These are phyloP conservation scores for Pythium rhizo-oryzae DNA, from an alignment of 352 stramenopile species.

Conservation along the genomic window DNA sequence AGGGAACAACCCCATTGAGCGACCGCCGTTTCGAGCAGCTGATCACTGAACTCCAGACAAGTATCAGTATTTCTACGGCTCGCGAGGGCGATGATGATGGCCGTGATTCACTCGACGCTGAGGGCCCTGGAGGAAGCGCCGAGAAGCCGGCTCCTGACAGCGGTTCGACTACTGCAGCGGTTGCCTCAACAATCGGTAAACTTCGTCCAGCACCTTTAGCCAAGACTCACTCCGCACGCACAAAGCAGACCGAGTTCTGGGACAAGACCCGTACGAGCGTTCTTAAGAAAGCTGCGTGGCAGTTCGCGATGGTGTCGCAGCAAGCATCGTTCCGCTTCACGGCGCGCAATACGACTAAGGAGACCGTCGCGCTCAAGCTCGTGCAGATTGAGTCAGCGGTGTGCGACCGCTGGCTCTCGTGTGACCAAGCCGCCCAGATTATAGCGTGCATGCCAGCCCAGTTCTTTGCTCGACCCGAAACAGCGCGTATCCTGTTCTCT, in stretches of 20 bases:
- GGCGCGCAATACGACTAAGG: slow-evolving; percentile 47
- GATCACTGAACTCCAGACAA: slow-evolving; percentile 62
- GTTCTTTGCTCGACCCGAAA: slow-evolving; percentile 67
- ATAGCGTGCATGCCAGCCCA: slow-evolving; percentile 69
- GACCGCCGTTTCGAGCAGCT: slow-evolving; percentile 74
- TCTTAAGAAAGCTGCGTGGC: slow-evolving; percentile 42
- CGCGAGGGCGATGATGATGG: neutral
- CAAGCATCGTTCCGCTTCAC: slow-evolving; percentile 52
- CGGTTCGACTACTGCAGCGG: too few species aligned
- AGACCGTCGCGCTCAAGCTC: slow-evolving; percentile 76
- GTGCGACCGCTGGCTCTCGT: slow-evolving; percentile 78
- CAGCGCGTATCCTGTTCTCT: slow-evolving; percentile 71
- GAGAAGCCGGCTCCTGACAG: too few species aligned
- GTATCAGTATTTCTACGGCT: slow-evolving; percentile 10
- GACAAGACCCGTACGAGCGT: slow-evolving; percentile 49
- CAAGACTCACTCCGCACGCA: slow-evolving; percentile 12
- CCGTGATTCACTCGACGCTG: neutral
- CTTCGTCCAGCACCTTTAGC: neutral
- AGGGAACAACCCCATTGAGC: slow-evolving; percentile 62
- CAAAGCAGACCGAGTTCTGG: slow-evolving; percentile 51
- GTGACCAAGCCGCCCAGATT: slow-evolving; percentile 67
- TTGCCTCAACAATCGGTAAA: too few species aligned
- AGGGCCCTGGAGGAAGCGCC: too few species aligned
- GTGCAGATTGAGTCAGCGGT: slow-evolving; percentile 82
- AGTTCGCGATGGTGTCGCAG: slow-evolving; percentile 35